phyloP scores from a whole-genome alignment of 116 monocot species.

The Cymodocea nodosa region DNA sequence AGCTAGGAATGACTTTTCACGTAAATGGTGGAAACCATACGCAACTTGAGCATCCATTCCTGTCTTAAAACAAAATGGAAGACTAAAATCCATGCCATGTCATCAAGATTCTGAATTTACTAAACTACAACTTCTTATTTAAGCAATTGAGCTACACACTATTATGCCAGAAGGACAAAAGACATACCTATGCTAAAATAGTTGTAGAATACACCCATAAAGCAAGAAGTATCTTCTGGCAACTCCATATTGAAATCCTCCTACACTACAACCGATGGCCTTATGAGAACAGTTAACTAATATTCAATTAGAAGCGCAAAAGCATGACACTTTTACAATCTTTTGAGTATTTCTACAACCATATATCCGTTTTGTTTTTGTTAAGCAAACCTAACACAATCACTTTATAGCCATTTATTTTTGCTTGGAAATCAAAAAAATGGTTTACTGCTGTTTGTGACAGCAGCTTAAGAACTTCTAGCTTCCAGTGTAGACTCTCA shows the following conservation, averaged over 20 bases:
- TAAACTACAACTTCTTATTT: background rate
- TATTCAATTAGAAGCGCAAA: constrained; percentile 2
- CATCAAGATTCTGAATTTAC: background rate
- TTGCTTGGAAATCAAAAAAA: too few relatives aligned
- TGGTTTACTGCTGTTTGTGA: too few relatives aligned
- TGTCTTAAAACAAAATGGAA: constrained; percentile 14
- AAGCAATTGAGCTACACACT: too few relatives aligned
- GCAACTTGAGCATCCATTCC: constrained; percentile 99
- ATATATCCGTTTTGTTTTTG: too few relatives aligned
- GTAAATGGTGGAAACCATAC: constrained; percentile 84
- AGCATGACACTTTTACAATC: background rate
- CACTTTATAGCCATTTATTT: too few relatives aligned
- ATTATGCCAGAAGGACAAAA: background rate
- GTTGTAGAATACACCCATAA: constrained; percentile 88
- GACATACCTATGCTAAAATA: constrained; percentile 88
- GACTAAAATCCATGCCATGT: background rate
- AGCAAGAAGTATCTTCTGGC: constrained; percentile 44
- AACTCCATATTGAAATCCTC: constrained; percentile 29
- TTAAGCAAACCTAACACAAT: too few relatives aligned
- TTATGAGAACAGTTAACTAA: background rate
- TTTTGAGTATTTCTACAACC: background rate
- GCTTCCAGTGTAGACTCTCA: too few relatives aligned
- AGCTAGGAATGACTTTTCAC: constrained; percentile 81
- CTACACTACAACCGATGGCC: constrained; percentile 18
- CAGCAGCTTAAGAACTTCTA: too few relatives aligned